phyloP scores from a whole-genome alignment of 495 filamentous ascomycete genomes.

The Tirmania nivea region DNA sequence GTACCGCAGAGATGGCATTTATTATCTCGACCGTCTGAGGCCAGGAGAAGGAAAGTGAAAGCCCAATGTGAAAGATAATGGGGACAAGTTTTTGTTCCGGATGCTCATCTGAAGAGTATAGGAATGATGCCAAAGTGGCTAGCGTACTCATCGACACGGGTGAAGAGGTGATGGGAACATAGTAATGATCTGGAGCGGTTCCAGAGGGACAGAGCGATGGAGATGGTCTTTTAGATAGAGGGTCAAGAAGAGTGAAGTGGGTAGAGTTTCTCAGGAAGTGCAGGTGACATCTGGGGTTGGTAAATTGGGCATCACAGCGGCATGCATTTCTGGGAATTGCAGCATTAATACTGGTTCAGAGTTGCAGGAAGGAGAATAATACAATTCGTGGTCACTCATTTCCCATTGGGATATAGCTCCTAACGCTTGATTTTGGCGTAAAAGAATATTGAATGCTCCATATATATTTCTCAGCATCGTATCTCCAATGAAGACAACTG shows the following conservation, averaged over 20 bases:
- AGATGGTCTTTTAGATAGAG: neutral
- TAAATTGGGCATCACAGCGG: neutral
- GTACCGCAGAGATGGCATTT: neutral
- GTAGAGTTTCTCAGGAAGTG: neutral
- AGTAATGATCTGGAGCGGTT: neutral
- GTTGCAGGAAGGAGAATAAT: neutral
- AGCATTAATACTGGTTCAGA: neutral
- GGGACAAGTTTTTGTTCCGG: neutral
- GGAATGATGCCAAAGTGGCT: neutral
- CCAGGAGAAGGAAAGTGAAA: neutral
- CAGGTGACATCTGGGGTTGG: neutral
- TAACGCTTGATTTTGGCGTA: slow-evolving; percentile 24
- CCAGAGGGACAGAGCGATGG: neutral
- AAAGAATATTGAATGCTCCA: slow-evolving; percentile 28
- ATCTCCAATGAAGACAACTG: slow-evolving; percentile 28
- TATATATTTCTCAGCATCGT: slow-evolving; percentile 26
- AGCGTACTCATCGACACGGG: neutral
- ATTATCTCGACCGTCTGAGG: neutral
- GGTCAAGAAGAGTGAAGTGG: neutral
- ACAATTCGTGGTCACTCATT: slow-evolving; percentile 18
- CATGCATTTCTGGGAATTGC: neutral
- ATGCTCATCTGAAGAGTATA: neutral
- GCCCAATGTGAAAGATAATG: neutral
- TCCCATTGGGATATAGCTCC: slow-evolving; percentile 27
- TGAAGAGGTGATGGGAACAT: neutral